Evolutionary conservation across 345 rosid genomes (phyloP).

Genomic region (Rhodamnia rubescens): DNA sequence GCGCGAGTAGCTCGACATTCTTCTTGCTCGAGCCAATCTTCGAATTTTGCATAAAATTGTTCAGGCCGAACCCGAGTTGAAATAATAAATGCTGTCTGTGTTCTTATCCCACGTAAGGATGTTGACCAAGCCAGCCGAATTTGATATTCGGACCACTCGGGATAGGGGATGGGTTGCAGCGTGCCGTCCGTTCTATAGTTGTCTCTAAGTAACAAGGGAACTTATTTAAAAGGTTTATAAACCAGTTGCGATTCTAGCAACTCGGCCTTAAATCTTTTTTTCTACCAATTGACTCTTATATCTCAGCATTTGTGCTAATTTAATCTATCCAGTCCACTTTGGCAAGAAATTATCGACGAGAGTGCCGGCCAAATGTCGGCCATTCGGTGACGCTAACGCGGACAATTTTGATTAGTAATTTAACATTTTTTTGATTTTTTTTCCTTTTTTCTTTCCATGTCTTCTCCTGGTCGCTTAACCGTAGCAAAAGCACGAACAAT

Average conservation of each 20-base stretch:
- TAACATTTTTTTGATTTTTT: no score
- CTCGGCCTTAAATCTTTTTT: accelerated
- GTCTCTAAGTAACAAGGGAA: background rate
- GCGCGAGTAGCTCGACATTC: background rate
- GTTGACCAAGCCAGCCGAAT: background rate
- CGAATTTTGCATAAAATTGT: background rate
- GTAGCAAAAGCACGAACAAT: no score
- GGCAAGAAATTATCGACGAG: no score
- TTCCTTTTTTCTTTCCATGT: no score
- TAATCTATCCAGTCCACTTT: no score
- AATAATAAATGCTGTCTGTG: background rate
- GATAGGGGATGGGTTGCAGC: background rate
- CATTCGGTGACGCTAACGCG: accelerated
- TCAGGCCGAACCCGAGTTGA: background rate
- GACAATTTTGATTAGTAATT: no score
- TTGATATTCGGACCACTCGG: background rate
- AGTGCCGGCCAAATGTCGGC: no score
- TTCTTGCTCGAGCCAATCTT: background rate
- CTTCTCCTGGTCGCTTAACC: no score
- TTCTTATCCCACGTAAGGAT: background rate
- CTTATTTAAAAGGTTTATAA: no score
- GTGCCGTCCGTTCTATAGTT: background rate
- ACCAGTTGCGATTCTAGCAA: no score
- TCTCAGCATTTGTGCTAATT: no score
- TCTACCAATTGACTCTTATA: no score